A percentile compares a stretch with the other conserved stretches of the same genome.
Conservation (phyloP, 768 basidiomycete species). For the Crassisporium funariophilum region DNA sequence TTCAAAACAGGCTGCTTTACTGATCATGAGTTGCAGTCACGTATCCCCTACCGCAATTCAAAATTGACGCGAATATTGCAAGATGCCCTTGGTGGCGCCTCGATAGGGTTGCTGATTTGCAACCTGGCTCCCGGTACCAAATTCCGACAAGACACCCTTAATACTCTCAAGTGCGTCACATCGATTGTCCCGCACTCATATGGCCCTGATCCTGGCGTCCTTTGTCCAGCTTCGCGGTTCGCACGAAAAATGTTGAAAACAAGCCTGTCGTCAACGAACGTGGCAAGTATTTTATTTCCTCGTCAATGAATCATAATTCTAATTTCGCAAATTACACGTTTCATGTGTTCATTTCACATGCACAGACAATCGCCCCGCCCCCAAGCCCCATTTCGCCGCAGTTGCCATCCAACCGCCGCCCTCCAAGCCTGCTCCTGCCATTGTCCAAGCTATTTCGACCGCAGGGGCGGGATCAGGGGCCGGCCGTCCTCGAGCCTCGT, state of each 20-base stretch:
- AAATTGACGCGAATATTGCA: conserved; percentile 88
- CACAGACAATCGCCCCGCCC: conserved; percentile 58
- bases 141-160: conserved; percentile 85
- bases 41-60: conserved; percentile 89
- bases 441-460: conserved; percentile 45
- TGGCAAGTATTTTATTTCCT: conserved; percentile 45
- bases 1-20: conserved; percentile 4
- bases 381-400: conserved; percentile 70
- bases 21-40: conserved; percentile 43
- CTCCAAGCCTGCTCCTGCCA: conserved; percentile 45
- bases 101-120: conserved; percentile 81
- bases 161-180: conserved; percentile 78
- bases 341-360: conserved; percentile 9
- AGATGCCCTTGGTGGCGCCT: conserved; percentile 85
- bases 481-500: conserved; percentile 33
- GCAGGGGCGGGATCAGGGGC: conserved; percentile 29
- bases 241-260: conserved; percentile 87
- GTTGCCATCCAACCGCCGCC: conserved; percentile 45
- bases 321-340: conserved; percentile 17
- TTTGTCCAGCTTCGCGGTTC: conserved; percentile 65
- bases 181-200: background rate
- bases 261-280: conserved; percentile 77
- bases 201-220: conserved; percentile 1
- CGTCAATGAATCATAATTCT: background rate
- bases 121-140: conserved; percentile 83